Base-by-base conservation (phyloP, 805 yeast genomes). In the Wickerhamiella bombiphila region DNA sequence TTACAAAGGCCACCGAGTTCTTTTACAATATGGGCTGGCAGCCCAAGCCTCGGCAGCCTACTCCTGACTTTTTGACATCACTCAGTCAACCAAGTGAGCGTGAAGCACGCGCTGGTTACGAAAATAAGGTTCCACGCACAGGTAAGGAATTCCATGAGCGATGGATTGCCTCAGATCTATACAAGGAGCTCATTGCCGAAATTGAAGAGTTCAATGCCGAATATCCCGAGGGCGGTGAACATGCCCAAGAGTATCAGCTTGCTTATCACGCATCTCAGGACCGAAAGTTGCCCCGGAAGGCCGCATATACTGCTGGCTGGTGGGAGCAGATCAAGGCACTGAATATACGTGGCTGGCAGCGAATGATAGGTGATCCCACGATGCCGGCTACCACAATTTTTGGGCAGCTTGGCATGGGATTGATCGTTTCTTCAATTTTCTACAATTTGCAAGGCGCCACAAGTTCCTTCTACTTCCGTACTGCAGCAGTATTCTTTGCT, bases 11-110 rank as follows among this genome's bases (percentile, higher is more conserved):
- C 5, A 69, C 69, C 46, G 55, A 58, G 20, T 78, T 69, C 53
- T 78, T 78, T 51, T 66, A 65, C 43, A 61, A 63, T 16, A 70
- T 78, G 78, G 86, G 86, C 16, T 78, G 63, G 48, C 55, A 60
- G 28, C 72, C 76, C 44, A 80, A 78, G 17, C 60, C 69, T 5
- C 65, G 83, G 49, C 80, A 74, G 59, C 67, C 79, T 2, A 72
- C 81, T 13, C 78, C 82, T 11, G 83, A 77, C 51, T 77, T 75
- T 52, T 58, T 76, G 49, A 76, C 82, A 2, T 72, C 81, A 1
- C 64, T 76, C 9, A 74, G 85, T 7, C 78, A 74, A 53, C 80
- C 82, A 6, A 58, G 60, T 4, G 83, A 76, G 36, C 65, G 85
- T 52, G 57, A 48, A 41, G 52, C 69, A 2, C 57, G 57, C 37